These are phyloP conservation scores for Lepidium sativum DNA, from an alignment of 345 rosid genomes.

Conservation along the genomic window DNA sequence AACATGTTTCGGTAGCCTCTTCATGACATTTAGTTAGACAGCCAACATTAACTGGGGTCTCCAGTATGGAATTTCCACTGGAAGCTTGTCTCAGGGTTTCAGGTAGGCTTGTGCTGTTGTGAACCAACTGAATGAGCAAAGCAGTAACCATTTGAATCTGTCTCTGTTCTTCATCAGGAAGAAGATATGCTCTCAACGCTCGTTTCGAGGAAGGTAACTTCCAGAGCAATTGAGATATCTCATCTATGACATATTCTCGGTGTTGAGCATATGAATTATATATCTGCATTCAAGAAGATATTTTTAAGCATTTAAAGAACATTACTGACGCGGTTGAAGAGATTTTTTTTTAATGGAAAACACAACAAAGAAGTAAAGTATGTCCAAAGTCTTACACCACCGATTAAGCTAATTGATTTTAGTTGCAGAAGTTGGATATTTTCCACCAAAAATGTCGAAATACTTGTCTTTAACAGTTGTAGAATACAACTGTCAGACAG, in stretches of 20 bases:
- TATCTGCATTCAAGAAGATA: conserved; percentile 47
- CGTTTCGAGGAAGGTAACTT: conserved; percentile 83
- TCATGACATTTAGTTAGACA: conserved; percentile 66
- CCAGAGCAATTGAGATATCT: conserved; percentile 79
- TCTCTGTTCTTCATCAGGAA: conserved; percentile 97
- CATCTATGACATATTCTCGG: conserved; percentile 78
- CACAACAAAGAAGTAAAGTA: background rate
- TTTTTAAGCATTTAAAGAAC: background rate
- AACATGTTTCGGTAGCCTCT: conserved; percentile 83
- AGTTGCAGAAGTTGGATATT: conserved; percentile 95
- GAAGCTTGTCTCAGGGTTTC: conserved; percentile 60
- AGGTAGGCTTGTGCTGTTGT: conserved; percentile 84
- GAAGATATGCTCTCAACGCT: conserved; percentile 69
- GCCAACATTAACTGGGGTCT: conserved; percentile 61
- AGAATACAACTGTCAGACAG: conserved; percentile 95
- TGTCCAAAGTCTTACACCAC: conserved; percentile 55
- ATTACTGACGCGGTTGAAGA: background rate
- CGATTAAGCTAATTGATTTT: conserved; percentile 75
- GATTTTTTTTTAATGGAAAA: background rate
- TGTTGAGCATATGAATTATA: conserved; percentile 82
- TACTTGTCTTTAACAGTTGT: conserved; percentile 82
- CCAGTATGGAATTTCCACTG: conserved; percentile 44
- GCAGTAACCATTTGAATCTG: conserved; percentile 98
- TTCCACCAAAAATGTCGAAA: conserved; percentile 82
- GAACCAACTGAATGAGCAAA: conserved; percentile 91